phyloP scores from a whole-genome alignment of 805 yeast genomes.

The Brettanomyces nanus region DNA sequence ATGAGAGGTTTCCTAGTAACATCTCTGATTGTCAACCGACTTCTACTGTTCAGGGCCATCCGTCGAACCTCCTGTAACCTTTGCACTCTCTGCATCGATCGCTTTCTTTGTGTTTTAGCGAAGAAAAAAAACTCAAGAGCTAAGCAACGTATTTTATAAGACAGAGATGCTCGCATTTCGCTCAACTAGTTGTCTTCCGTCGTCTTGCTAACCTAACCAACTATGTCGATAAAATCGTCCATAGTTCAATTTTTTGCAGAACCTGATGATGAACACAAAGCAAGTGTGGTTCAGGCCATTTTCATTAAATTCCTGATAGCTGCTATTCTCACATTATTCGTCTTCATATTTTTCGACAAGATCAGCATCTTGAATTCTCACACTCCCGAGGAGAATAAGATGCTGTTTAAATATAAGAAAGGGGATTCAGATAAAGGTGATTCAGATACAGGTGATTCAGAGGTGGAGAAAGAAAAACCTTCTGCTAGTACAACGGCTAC shows the following conservation, averaged over 20 bases:
- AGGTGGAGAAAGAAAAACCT: not conserved
- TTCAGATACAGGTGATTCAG: no score
- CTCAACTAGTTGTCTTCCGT: no score
- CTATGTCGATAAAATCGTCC: not conserved
- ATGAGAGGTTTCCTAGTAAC: constrained; percentile 18
- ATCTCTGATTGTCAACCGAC: constrained; percentile 6
- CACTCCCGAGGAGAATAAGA: constrained; percentile 16
- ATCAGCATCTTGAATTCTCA: constrained; percentile 14
- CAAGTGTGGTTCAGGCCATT: constrained; percentile 10
- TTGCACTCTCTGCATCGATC: no score
- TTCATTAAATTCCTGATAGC: constrained; percentile 19
- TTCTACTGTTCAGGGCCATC: no score
- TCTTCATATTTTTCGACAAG: constrained; percentile 19
- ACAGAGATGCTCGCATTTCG: no score
- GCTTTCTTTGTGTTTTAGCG: no score
- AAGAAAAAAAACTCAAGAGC: no score
- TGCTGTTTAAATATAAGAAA: constrained; percentile 2
- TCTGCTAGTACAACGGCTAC: no score
- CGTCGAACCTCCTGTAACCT: no score
- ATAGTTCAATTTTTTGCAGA: not conserved
- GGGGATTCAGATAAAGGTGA: constrained; percentile 1
- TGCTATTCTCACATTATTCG: constrained; percentile 11
- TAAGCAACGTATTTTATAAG: no score
- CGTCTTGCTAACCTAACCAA: no score
- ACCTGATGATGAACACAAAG: not conserved